These are phyloP conservation scores for Heritiera fomes DNA, from an alignment of 345 rosid species.

Conservation along the genomic window DNA sequence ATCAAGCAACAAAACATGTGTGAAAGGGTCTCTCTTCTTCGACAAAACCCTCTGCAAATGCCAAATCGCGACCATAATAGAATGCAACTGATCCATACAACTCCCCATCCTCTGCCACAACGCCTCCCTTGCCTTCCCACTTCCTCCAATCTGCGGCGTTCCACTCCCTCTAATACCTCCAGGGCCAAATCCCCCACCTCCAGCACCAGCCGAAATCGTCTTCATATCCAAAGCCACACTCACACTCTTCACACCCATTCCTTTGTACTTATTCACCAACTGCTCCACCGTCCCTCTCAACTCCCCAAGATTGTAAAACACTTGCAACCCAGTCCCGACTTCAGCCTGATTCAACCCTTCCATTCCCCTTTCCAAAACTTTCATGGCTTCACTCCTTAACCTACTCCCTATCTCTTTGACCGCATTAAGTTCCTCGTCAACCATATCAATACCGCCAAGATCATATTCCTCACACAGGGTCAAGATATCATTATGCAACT, in stretches of 20 bases:
- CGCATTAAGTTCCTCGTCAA: constrained; percentile 73
- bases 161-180: constrained; percentile 96
- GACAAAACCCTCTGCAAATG: constrained; percentile 96
- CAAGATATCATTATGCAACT: constrained; percentile 76
- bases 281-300: constrained; percentile 74
- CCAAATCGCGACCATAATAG: constrained; percentile 86
- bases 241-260: constrained; percentile 78
- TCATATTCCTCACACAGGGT: constrained; percentile 77
- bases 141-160: constrained; percentile 91
- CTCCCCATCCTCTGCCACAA: constrained; percentile 87
- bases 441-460: constrained; percentile 63
- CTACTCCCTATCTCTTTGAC: constrained; percentile 70
- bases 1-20: constrained; percentile 88
- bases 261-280: constrained; percentile 73
- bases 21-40: constrained; percentile 95
- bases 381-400: constrained; percentile 74
- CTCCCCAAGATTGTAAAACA: constrained; percentile 94
- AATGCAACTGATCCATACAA: constrained; percentile 89
- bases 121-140: constrained; percentile 82
- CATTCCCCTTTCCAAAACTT: constrained; percentile 89
- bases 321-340: constrained; percentile 96
- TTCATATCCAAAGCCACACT: constrained; percentile 87
- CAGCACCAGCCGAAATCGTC: constrained; percentile 60
- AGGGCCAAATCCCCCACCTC: constrained; percentile 65
- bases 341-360: constrained; percentile 96